A percentile compares a stretch with the other conserved stretches of the same genome.
Conservation (phyloP, 108 stramenopile species). For the Nitzschia sp. region DNA sequence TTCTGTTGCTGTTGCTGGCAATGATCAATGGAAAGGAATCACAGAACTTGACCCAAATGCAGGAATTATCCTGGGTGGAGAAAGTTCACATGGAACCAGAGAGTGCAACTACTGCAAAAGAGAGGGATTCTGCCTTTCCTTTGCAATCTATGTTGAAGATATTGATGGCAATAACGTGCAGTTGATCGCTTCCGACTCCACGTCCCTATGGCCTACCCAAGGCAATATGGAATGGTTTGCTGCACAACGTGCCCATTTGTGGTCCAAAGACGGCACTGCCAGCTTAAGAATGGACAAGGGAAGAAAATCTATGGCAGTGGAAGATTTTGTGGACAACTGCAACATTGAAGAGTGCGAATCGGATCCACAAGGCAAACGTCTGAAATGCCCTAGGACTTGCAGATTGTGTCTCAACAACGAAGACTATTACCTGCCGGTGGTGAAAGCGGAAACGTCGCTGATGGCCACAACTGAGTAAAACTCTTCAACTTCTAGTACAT, state of each 20-base stretch:
- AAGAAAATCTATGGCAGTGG: constrained; percentile 35
- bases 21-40: constrained; percentile 20
- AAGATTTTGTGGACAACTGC: constrained; percentile 23
- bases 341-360: constrained; percentile 21
- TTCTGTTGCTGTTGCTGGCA: constrained; percentile 29
- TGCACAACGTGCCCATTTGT: constrained; percentile 29
- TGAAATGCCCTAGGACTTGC: constrained; percentile 39
- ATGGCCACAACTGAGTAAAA: not conserved
- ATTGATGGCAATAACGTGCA: constrained; percentile 53
- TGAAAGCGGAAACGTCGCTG: not conserved
- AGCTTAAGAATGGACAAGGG: constrained; percentile 52
- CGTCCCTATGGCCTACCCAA: constrained; percentile 36
- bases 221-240: constrained; percentile 33
- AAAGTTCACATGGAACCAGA: constrained; percentile 62
- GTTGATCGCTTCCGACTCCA: constrained; percentile 33
- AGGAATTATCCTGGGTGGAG: constrained; percentile 66
- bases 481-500: too few species aligned
- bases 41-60: constrained; percentile 42
- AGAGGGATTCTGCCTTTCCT: constrained; percentile 60
- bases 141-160: constrained; percentile 73
- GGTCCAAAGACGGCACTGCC: constrained; percentile 28
- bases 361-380: constrained; percentile 22
- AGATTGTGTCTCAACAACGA: constrained; percentile 38
- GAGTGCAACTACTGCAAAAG: constrained; percentile 61
- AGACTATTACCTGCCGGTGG: constrained; percentile 26